Conservation (phyloP, 306 rosid genomes). For the Dalbergia cultrata region DNA sequence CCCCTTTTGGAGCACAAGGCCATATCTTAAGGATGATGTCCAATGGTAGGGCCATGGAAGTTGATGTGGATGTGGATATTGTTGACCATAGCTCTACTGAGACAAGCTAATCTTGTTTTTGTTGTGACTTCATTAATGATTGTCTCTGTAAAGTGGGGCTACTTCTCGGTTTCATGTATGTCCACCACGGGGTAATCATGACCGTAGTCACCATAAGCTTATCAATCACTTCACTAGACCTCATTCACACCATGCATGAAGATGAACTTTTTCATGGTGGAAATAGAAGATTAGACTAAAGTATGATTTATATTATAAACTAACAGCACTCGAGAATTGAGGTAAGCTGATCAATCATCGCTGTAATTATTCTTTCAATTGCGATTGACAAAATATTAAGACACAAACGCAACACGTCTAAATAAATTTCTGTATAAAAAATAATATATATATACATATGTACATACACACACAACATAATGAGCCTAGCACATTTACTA, state of each 20-base stretch:
- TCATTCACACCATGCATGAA: conserved; percentile 22
- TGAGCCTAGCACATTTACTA: too few species aligned
- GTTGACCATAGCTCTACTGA: conserved; percentile 23
- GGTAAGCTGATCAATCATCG: not conserved
- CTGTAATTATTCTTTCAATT: not conserved
- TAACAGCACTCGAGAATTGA: conserved; percentile 25
- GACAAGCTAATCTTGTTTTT: conserved; percentile 37
- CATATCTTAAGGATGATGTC: conserved; percentile 37
- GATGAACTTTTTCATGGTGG: conserved; percentile 30
- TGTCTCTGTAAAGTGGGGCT: conserved; percentile 48
- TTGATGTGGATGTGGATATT: conserved; percentile 44
- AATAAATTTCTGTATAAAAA: too few species aligned
- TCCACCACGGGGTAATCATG: conserved; percentile 35
- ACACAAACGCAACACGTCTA: too few species aligned
- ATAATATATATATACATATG: too few species aligned
- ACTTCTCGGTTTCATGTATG: conserved; percentile 43
- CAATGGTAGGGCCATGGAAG: conserved; percentile 46
- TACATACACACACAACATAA: too few species aligned
- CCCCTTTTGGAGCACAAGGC: conserved; percentile 40
- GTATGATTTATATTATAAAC: not conserved
- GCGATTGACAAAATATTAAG: not conserved
- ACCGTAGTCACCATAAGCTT: conserved; percentile 6
- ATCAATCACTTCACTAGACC: not conserved
- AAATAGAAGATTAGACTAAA: conserved; percentile 16
- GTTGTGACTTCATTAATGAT: conserved; percentile 38